Conservation (phyloP, 148 eudicot genomes). For the Linanthus parryae region DNA sequence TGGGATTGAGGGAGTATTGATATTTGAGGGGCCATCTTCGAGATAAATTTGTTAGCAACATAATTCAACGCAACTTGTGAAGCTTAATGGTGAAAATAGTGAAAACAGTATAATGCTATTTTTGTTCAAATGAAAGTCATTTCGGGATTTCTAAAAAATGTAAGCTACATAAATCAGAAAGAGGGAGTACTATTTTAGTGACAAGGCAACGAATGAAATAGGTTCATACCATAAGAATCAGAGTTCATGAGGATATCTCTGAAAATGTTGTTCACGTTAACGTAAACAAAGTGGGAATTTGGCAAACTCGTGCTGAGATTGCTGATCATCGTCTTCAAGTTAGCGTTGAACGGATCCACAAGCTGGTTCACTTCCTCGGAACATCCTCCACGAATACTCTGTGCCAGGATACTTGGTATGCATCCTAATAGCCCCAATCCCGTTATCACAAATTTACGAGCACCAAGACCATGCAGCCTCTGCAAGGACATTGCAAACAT, state of each 20-base stretch:
- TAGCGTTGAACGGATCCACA: constrained; percentile 59
- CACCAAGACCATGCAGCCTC: constrained; percentile 86
- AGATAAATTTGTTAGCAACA: too few species aligned
- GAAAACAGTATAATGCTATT: too few species aligned
- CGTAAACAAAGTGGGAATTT: constrained; percentile 45
- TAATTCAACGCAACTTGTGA: too few species aligned
- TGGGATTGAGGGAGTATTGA: too few species aligned
- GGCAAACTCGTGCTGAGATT: constrained; percentile 56
- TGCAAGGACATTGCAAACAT: constrained; percentile 26
- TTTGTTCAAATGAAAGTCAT: too few species aligned
- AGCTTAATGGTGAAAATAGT: too few species aligned
- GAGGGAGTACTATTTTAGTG: too few species aligned
- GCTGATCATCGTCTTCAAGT: constrained; percentile 61
- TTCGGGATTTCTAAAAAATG: too few species aligned
- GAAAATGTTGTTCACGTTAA: constrained; percentile 60
- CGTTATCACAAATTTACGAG: constrained; percentile 61
- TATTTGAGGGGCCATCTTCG: too few species aligned
- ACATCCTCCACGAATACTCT: constrained; percentile 39
- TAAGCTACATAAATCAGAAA: too few species aligned
- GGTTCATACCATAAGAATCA: constrained; percentile 41
- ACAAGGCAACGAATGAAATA: neutral
- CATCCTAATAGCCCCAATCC: constrained; percentile 92
- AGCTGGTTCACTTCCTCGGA: constrained; percentile 65
- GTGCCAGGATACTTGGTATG: constrained; percentile 78
- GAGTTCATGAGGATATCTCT: constrained; percentile 57